Percentiles rank a stretch among this genome's conserved stretches.
Conservation (phyloP, 2,329 filamentous ascomycete genomes). For the Aphanoascus verrucosus region DNA sequence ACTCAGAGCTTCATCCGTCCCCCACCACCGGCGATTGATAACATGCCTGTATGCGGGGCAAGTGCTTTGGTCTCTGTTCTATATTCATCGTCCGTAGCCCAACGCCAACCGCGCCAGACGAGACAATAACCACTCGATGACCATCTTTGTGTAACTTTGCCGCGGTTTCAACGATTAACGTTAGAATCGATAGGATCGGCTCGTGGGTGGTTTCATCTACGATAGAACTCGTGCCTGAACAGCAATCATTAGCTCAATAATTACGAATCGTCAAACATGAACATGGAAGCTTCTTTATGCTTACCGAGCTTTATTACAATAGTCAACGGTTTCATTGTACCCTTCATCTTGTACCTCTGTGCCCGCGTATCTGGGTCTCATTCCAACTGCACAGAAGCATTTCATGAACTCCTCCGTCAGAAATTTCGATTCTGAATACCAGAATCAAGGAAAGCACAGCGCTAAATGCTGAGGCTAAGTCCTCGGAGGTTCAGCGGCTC, state of each 20-base stretch:
- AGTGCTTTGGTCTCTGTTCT: constrained; percentile 74
- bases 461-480: background rate
- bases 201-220: constrained; percentile 93
- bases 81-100: constrained; percentile 84
- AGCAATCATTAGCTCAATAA: constrained; percentile 12
- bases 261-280: background rate
- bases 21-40: background rate
- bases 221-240: constrained; percentile 88
- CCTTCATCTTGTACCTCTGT: constrained; percentile 47
- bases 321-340: constrained; percentile 54
- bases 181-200: constrained; percentile 80
- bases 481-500: background rate
- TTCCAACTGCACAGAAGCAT: background rate
- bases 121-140: constrained; percentile 89
- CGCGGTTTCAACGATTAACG: constrained; percentile 87
- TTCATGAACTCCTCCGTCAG: constrained; percentile 1
- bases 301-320: constrained; percentile 82
- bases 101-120: constrained; percentile 92
- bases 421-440: background rate
- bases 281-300: constrained; percentile 2
- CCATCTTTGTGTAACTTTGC: constrained; percentile 80
- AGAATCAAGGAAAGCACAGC: background rate
- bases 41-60: constrained; percentile 69
- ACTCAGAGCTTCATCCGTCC: background rate
- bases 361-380: background rate